A percentile compares a stretch with the other conserved stretches of the same genome.
phyloP scores from a whole-genome alignment of 805 yeast species.

The Ogataea siamensis region DNA sequence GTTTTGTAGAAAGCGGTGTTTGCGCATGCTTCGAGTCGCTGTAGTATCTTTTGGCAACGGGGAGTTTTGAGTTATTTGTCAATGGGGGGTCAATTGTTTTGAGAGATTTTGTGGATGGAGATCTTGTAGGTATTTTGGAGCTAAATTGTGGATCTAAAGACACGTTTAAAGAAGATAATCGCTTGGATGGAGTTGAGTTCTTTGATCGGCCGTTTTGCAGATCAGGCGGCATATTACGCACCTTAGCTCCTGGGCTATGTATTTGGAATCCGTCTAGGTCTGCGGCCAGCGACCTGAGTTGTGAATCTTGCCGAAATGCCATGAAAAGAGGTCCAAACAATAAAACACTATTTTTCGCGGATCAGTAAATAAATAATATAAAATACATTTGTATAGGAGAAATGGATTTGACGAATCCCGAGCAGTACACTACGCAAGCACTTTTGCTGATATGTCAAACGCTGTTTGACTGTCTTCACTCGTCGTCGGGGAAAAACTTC shows the following conservation, averaged over 20 bases:
- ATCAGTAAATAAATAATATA: constrained; percentile 3
- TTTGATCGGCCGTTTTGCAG: neutral
- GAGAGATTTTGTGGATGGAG: constrained; percentile 20
- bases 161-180: constrained; percentile 20
- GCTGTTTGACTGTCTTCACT: constrained; percentile 23
- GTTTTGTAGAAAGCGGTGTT: constrained; percentile 4
- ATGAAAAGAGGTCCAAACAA: constrained; percentile 1
- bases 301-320: constrained; percentile 5
- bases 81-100: constrained; percentile 8
- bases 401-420: constrained; percentile 16
- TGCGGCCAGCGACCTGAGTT: constrained; percentile 1
- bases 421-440: constrained; percentile 29
- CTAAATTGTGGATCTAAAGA: constrained; percentile 19
- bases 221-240: too few relatives aligned
- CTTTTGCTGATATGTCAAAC: constrained; percentile 33
- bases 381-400: neutral
- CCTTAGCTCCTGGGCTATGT: constrained; percentile 2
- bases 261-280: constrained; percentile 9
- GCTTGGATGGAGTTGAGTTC: constrained; percentile 2
- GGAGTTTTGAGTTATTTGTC: constrained; percentile 17
- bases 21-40: constrained; percentile 14
- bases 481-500: constrained; percentile 15
- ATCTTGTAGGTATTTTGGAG: constrained; percentile 27
- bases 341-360: constrained; percentile 7
- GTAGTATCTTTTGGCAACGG: constrained; percentile 18